Percentiles rank a stretch among this genome's conserved stretches.
Evolutionary conservation across 176 grass and related monocot genomes (phyloP).

Genomic region (Guadua angustifolia): DNA sequence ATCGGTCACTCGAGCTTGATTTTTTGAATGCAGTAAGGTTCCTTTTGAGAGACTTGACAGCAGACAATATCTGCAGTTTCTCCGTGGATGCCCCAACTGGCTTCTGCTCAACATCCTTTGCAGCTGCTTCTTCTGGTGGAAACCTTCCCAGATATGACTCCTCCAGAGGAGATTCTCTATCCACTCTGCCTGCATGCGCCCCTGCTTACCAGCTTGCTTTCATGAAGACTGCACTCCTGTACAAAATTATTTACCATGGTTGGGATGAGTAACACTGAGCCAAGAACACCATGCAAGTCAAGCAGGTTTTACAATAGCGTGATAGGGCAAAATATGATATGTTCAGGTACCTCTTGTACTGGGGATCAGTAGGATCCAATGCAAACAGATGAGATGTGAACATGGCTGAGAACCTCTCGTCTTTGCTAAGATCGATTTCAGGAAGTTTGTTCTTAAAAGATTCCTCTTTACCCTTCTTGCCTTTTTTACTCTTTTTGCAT

Average conservation of each 20-base stretch:
- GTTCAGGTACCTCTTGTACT: conserved; percentile 72
- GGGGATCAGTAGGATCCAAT: conserved; percentile 86
- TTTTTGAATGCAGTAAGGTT: conserved; percentile 49
- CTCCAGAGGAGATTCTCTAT: conserved; percentile 10
- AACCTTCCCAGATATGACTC: conserved; percentile 27
- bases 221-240: conserved; percentile 60
- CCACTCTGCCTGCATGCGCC: background rate
- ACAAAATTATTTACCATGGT: background rate
- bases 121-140: conserved; percentile 25
- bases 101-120: background rate
- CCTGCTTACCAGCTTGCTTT: conserved; percentile 45
- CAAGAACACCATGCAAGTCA: background rate
- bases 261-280: background rate
- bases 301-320: background rate
- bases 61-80: conserved; percentile 54
- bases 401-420: conserved; percentile 74
- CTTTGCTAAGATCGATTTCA: conserved; percentile 65
- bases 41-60: conserved; percentile 59
- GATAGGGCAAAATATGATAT: background rate
- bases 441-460: conserved; percentile 56
- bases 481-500: conserved; percentile 62
- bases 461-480: conserved; percentile 75
- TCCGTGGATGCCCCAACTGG: conserved; percentile 6
- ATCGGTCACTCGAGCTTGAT: conserved; percentile 26
- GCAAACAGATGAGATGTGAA: conserved; percentile 66